These are phyloP conservation scores for Cryptosporidium meleagridis DNA, from an alignment of 169 alveolate genomes.

Conservation along the genomic window DNA sequence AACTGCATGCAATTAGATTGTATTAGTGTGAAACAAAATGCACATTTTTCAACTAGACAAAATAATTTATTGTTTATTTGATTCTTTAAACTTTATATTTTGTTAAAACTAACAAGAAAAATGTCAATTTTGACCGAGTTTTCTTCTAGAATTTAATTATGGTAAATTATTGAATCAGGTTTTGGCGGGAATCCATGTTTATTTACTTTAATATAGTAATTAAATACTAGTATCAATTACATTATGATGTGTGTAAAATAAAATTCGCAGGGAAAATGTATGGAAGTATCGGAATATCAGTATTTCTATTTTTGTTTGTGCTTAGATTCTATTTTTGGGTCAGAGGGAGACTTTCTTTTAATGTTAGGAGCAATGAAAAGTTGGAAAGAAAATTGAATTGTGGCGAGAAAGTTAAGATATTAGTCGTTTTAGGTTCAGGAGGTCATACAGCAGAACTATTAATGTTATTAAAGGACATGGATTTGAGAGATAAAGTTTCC, in stretches of 20 bases:
- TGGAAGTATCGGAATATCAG: not conserved
- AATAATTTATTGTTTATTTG: too few species aligned
- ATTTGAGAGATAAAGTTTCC: constrained; percentile 77
- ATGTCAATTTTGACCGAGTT: not conserved
- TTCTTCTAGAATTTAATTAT: not conserved
- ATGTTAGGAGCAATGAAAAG: not conserved
- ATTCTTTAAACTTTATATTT: too few species aligned
- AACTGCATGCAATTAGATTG: not conserved
- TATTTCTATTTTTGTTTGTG: not conserved
- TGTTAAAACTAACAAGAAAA: not conserved
- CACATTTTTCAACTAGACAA: not conserved
- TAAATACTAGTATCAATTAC: not conserved
- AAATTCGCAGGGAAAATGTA: not conserved
- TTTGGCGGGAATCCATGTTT: constrained; percentile 12
- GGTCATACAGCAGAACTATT: constrained; percentile 89
- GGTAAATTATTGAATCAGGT: not conserved
- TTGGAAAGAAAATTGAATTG: too few species aligned
- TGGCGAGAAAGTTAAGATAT: constrained; percentile 44
- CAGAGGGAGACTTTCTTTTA: not conserved
- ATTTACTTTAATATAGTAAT: not conserved
- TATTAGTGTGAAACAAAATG: not conserved
- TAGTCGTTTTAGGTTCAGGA: constrained; percentile 88
- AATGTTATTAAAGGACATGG: constrained; percentile 77
- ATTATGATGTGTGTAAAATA: not conserved
- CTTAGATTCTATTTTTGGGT: constrained; percentile 1